phyloP scores from a whole-genome alignment of 1,139 yeast genomes.

The Zygosaccharomyces pseudobailii region DNA sequence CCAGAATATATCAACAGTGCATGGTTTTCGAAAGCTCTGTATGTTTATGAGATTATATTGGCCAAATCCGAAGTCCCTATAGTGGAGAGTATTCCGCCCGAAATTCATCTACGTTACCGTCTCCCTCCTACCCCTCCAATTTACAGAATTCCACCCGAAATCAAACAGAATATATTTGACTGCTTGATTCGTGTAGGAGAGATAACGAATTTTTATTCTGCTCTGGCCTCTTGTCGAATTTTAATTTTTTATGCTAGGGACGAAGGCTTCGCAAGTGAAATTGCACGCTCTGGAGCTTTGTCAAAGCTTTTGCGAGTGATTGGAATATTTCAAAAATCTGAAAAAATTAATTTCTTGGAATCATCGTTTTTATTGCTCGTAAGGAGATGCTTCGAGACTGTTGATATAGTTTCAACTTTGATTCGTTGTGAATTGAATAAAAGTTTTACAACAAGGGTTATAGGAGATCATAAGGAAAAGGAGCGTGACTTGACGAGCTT shows the following conservation, averaged over 20 bases:
- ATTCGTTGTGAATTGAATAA: conserved; percentile 47
- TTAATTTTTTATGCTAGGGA: conserved; percentile 51
- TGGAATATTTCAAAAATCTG: conserved; percentile 31
- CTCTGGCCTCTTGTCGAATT: conserved; percentile 48
- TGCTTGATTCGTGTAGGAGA: conserved; percentile 39
- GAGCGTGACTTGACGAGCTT: conserved; percentile 48
- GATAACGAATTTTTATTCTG: conserved; percentile 43
- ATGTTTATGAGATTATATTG: conserved; percentile 46
- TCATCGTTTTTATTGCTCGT: conserved; percentile 45
- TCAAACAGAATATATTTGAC: conserved; percentile 41
- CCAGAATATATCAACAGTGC: conserved; percentile 39
- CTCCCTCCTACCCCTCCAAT: conserved; percentile 22
- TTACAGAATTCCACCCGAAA: conserved; percentile 33
- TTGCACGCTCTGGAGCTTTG: conserved; percentile 44
- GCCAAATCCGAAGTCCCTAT: conserved; percentile 44
- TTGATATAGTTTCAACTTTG: conserved; percentile 44
- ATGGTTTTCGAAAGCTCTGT: conserved; percentile 51
- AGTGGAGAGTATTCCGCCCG: conserved; percentile 26
- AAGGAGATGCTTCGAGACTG: conserved; percentile 68
- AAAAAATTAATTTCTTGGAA: conserved; percentile 32
- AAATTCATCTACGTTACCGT: conserved; percentile 25
- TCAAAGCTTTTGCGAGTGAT: conserved; percentile 34
- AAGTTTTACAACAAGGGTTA: conserved; percentile 36
- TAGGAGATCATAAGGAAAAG: conserved; percentile 30
- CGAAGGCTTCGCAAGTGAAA: conserved; percentile 37